Evolutionary conservation across 2,329 filamentous ascomycete species (phyloP).

Genomic region (Reticulascus tulasneorum): DNA sequence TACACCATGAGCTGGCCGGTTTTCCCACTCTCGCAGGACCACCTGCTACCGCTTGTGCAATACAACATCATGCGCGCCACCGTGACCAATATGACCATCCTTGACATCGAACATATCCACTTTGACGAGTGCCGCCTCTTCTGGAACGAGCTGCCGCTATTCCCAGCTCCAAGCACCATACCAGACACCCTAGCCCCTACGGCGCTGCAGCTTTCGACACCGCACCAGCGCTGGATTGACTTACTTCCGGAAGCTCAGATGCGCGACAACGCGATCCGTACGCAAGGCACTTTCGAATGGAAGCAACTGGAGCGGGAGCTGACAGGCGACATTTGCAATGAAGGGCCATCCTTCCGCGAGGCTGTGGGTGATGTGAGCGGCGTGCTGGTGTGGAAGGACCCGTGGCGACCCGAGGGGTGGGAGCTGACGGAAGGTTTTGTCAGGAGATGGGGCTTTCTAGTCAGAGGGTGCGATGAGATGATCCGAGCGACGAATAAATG

Average conservation of each 20-base stretch:
- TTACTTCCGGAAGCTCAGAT: conserved; percentile 24
- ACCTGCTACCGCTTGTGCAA: conserved; percentile 29
- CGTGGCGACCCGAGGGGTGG: conserved; percentile 41
- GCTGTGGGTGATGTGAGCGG: conserved; percentile 1
- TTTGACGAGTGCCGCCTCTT: conserved; percentile 11
- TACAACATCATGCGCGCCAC: conserved; percentile 33
- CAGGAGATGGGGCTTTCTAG: conserved; percentile 38
- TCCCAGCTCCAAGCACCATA: conserved; percentile 10
- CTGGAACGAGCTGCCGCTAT: conserved; percentile 16
- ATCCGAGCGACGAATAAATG: conserved; percentile 33
- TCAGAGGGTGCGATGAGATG: conserved; percentile 32
- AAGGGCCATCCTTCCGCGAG: too few species aligned
- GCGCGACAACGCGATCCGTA: conserved; percentile 21
- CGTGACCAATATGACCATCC: conserved; percentile 25
- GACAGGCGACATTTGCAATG: conserved; percentile 5
- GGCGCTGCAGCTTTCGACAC: conserved; percentile 15
- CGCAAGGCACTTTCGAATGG: conserved; percentile 2
- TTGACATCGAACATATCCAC: too few species aligned
- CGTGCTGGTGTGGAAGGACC: conserved; percentile 13
- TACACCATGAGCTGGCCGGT: too few species aligned
- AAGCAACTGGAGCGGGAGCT: conserved; percentile 5
- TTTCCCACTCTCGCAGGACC: conserved; percentile 22
- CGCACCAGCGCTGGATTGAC: conserved; percentile 26
- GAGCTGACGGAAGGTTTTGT: conserved; percentile 41
- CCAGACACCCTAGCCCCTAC: conserved; percentile 20